A percentile compares a stretch with the other conserved stretches of the same genome.
These are phyloP conservation scores for Phylloporus sp. DNA, from an alignment of 1,284 basidiomycete species.

Conservation along the genomic window DNA sequence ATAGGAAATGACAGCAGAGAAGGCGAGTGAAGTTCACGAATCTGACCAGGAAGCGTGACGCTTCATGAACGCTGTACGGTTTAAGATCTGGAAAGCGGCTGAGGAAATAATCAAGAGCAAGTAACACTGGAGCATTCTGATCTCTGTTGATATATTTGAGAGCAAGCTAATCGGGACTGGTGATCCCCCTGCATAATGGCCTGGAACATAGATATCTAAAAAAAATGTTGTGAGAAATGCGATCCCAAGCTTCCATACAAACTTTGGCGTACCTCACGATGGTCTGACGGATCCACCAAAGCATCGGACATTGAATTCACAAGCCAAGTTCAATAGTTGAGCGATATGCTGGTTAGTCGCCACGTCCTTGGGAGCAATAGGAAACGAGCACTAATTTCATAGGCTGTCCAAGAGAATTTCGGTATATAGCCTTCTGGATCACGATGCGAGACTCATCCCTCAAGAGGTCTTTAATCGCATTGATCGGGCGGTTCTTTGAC, in stretches of 20 bases:
- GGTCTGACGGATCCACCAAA: slow-evolving; percentile 24
- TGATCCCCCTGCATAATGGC: slow-evolving; percentile 27
- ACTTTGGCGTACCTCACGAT: slow-evolving; percentile 25
- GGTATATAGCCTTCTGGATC: slow-evolving; percentile 41
- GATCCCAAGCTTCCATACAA: background rate
- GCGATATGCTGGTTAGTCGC: slow-evolving; percentile 9
- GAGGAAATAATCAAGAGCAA: slow-evolving; percentile 38
- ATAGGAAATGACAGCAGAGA: slow-evolving; percentile 40
- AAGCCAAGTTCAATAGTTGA: slow-evolving; percentile 27
- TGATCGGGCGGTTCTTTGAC: slow-evolving; percentile 53
- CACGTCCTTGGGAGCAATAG: slow-evolving; percentile 18
- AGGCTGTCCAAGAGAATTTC: slow-evolving; percentile 34
- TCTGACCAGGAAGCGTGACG: slow-evolving; percentile 40
- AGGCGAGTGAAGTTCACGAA: slow-evolving; percentile 49
- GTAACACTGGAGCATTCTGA: slow-evolving; percentile 24
- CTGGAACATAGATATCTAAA: slow-evolving; percentile 37
- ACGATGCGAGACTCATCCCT: slow-evolving; percentile 44
- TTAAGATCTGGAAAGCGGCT: slow-evolving; percentile 20
- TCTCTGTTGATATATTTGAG: slow-evolving; percentile 14
- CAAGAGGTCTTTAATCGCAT: slow-evolving; percentile 59
- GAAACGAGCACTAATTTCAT: slow-evolving; percentile 38
- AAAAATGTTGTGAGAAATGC: background rate
- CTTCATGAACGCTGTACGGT: slow-evolving; percentile 31
- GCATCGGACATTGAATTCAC: slow-evolving; percentile 25
- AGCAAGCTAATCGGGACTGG: slow-evolving; percentile 21